Evolutionary conservation across 345 rosid species (phyloP).

Genomic region (Bruguiera gymnorhiza): DNA sequence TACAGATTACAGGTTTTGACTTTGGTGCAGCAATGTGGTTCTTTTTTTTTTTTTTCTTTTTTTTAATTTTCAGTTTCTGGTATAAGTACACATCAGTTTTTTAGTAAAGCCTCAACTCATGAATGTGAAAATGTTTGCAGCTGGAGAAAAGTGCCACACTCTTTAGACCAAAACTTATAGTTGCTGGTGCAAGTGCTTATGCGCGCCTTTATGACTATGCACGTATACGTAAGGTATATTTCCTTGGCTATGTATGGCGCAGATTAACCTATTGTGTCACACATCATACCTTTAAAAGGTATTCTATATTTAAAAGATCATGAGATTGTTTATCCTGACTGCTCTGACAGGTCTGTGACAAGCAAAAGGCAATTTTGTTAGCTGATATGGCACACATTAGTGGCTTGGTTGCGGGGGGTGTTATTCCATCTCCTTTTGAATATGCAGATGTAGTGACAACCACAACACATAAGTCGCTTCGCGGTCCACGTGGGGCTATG

Average conservation of each 20-base stretch:
- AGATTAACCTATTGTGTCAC: no score
- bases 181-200: slow-evolving; percentile 98
- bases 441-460: slow-evolving; percentile 95
- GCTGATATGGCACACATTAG: slow-evolving; percentile 99
- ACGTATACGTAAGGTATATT: slow-evolving; percentile 74
- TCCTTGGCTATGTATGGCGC: slow-evolving; percentile 2
- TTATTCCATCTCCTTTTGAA: slow-evolving; percentile 94
- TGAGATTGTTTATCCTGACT: slow-evolving; percentile 12
- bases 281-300: background rate
- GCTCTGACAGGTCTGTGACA: slow-evolving; percentile 80
- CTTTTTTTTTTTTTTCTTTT: no score
- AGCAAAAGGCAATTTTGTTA: slow-evolving; percentile 80
- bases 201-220: slow-evolving; percentile 94
- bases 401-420: slow-evolving; percentile 94
- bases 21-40: no score
- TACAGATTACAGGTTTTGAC: no score
- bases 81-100: no score
- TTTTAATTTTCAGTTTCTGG: no score
- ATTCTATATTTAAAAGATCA: background rate
- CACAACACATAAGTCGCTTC: slow-evolving; percentile 95
- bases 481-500: slow-evolving; percentile 99
- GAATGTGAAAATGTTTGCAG: slow-evolving; percentile 41
- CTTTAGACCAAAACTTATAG: slow-evolving; percentile 91
- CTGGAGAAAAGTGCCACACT: slow-evolving; percentile 77
- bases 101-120: background rate